Conservation (phyloP, 345 rosid genomes). For the Toxicodendron radicans region DNA sequence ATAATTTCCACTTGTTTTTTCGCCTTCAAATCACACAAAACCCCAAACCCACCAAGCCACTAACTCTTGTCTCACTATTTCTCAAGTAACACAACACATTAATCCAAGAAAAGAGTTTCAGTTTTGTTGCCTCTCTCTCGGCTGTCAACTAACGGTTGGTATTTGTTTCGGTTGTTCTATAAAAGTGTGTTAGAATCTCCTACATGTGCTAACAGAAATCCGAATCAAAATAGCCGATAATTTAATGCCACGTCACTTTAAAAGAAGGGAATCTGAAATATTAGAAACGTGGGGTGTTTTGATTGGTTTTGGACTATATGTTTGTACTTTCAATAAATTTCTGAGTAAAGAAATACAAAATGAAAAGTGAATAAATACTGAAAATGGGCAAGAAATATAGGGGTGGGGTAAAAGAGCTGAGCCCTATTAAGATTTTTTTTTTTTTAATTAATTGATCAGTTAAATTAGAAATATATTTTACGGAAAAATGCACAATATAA, state of each 20-base stretch:
- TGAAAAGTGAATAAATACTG: neutral
- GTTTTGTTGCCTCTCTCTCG: conserved; percentile 23
- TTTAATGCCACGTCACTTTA: neutral
- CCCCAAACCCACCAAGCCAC: conserved; percentile 23
- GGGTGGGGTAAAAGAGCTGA: neutral
- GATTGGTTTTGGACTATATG: neutral
- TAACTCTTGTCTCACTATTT: conserved; percentile 11
- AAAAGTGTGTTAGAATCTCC: neutral
- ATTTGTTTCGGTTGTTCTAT: conserved; percentile 29
- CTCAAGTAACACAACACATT: neutral
- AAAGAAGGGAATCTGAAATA: neutral
- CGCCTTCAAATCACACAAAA: conserved; percentile 16
- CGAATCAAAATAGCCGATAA: neutral
- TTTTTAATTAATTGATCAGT: too few species aligned
- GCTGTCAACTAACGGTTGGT: conserved; percentile 61
- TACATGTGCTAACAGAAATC: neutral
- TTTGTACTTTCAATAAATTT: neutral
- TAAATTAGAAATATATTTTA: too few species aligned
- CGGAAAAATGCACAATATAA: too few species aligned
- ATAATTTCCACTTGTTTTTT: conserved; percentile 24
- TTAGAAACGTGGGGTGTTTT: neutral
- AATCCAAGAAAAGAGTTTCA: conserved; percentile 18
- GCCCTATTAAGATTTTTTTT: too few species aligned
- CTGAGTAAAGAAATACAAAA: too few species aligned
- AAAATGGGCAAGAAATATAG: neutral